These are phyloP conservation scores for Eucalyptus guilfoylei DNA, from an alignment of 345 rosid genomes.

Conservation along the genomic window DNA sequence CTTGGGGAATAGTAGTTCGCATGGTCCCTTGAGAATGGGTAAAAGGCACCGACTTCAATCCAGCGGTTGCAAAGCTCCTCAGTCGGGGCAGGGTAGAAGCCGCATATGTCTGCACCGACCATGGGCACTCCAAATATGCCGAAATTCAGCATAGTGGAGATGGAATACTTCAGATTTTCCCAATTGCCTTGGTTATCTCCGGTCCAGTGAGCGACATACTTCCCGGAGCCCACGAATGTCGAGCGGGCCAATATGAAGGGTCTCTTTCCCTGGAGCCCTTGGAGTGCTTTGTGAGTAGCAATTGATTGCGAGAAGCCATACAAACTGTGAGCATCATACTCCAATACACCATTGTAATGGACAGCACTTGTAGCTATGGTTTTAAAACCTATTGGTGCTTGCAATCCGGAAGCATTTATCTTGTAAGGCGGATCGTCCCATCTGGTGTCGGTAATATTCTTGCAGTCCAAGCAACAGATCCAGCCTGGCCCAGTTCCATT, in stretches of 20 bases:
- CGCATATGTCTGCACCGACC: constrained; percentile 98
- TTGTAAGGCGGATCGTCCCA: constrained; percentile 99
- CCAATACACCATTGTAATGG: constrained; percentile 83
- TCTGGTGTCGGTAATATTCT: constrained; percentile 69
- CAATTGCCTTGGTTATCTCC: constrained; percentile 95
- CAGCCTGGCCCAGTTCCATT: constrained; percentile 87
- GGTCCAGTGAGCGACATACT: constrained; percentile 94
- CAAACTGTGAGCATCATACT: constrained; percentile 88
- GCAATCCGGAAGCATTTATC: constrained; percentile 78
- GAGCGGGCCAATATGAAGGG: constrained; percentile 87
- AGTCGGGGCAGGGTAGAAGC: constrained; percentile 84
- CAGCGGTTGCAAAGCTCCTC: constrained; percentile 97
- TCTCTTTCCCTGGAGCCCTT: constrained; percentile 65
- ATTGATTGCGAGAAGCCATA: constrained; percentile 85
- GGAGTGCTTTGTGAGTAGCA: constrained; percentile 85
- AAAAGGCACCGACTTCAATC: constrained; percentile 94
- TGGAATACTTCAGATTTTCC: constrained; percentile 81
- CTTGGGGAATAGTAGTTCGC: constrained; percentile 89
- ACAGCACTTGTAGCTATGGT: constrained; percentile 93
- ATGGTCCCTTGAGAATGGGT: constrained; percentile 94
- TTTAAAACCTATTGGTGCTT: constrained; percentile 71
- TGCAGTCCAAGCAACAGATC: constrained; percentile 96
- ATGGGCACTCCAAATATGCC: constrained; percentile 92
- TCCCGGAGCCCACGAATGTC: constrained; percentile 84
- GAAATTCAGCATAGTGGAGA: constrained; percentile 80